phyloP scores from a whole-genome alignment of 139 green algal genomes.

The Monoraphidium neglectum region DNA sequence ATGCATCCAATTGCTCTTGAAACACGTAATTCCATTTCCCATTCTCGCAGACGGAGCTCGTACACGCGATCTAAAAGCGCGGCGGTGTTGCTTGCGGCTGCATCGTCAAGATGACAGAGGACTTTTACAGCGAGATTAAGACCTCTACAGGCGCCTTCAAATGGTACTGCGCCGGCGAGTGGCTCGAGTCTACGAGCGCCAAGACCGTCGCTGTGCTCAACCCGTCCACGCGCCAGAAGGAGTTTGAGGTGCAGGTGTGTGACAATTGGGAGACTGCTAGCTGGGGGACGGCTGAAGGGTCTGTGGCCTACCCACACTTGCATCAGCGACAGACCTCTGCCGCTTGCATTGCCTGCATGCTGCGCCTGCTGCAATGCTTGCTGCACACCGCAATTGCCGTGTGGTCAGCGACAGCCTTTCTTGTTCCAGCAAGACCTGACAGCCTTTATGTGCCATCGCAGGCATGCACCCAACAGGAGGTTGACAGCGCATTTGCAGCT shows the following conservation, averaged over 20 bases:
- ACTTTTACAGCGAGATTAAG: constrained; percentile 23
- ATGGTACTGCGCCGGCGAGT: constrained; percentile 80
- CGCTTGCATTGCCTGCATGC: not conserved
- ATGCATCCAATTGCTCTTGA: too few species aligned
- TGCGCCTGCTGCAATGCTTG: not conserved
- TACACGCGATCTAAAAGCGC: too few species aligned
- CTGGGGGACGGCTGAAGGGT: not conserved
- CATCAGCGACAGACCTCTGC: not conserved
- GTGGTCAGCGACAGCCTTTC: not conserved
- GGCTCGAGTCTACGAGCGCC: constrained; percentile 69
- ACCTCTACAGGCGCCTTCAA: constrained; percentile 66
- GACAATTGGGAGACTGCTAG: not conserved
- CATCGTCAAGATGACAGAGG: too few species aligned
- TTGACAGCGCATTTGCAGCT: constrained; percentile 77
- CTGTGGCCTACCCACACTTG: not conserved
- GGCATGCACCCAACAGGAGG: constrained; percentile 92
- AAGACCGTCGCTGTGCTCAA: constrained; percentile 77
- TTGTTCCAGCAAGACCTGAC: not conserved
- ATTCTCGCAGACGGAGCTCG: too few species aligned
- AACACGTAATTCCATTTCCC: too few species aligned
- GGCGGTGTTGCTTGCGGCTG: too few species aligned
- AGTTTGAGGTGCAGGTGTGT: constrained; percentile 80
- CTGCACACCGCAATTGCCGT: constrained; percentile 1
- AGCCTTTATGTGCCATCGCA: not conserved
- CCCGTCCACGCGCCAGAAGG: constrained; percentile 65